Conservation (phyloP, 768 basidiomycete genomes). For the Amyloporia xantha region DNA sequence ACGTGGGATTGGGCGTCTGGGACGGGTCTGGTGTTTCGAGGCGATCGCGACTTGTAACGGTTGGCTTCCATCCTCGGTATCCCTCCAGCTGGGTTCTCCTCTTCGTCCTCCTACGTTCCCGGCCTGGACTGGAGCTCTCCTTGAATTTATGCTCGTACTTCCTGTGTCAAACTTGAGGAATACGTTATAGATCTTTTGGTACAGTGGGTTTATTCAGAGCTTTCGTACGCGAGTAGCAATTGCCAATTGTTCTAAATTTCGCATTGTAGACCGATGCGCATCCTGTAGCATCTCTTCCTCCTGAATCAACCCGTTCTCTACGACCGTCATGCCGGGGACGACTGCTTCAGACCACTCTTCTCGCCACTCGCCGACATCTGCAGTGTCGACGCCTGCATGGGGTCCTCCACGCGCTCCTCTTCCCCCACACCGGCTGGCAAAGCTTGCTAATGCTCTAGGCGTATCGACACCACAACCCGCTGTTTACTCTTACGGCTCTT, state of each 20-base stretch:
- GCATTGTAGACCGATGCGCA: background rate
- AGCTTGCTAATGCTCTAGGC: constrained; percentile 81
- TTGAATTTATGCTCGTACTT: background rate
- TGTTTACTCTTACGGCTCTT: constrained; percentile 19
- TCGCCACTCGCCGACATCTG: constrained; percentile 12
- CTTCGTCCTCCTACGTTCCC: background rate
- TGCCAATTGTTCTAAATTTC: background rate
- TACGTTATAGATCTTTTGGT: background rate
- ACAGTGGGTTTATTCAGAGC: background rate
- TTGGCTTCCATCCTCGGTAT: background rate
- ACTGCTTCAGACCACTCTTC: constrained; percentile 14
- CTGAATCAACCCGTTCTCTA: background rate
- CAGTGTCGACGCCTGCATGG: constrained; percentile 35
- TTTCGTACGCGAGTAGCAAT: background rate
- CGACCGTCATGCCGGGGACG: constrained; percentile 21
- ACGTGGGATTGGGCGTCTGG: background rate
- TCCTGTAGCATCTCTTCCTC: background rate
- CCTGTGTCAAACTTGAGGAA: background rate
- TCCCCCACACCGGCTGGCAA: constrained; percentile 70
- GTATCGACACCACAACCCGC: constrained; percentile 68
- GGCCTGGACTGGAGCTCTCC: background rate
- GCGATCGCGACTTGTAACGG: too few species aligned
- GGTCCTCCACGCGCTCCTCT: constrained; percentile 64
- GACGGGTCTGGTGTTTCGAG: background rate
- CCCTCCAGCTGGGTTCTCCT: background rate